A percentile compares a stretch with the other conserved stretches of the same genome.
Conservation (phyloP, 2,329 filamentous ascomycete genomes). For the Boeremia exigua region DNA sequence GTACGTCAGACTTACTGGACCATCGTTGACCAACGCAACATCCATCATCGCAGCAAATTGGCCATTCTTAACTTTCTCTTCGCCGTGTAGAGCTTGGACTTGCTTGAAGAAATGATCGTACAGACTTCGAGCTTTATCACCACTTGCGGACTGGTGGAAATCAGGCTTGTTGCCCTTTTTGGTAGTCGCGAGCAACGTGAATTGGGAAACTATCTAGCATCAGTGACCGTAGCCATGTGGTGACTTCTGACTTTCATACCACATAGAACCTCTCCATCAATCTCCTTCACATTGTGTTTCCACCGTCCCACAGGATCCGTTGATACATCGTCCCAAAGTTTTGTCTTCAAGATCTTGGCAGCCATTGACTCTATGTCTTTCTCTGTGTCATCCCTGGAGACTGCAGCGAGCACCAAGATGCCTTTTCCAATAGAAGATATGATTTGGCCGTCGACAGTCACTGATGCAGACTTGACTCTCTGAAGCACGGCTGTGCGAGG, state of each 20-base stretch:
- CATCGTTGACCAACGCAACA: constrained; percentile 88
- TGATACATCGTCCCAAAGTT: constrained; percentile 84
- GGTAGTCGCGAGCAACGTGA: constrained; percentile 90
- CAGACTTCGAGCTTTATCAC: constrained; percentile 77
- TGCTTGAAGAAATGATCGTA: constrained; percentile 85
- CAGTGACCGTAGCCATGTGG: neutral
- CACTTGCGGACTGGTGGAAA: constrained; percentile 85
- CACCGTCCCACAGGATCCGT: constrained; percentile 68
- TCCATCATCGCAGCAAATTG: constrained; percentile 99
- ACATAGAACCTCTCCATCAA: constrained; percentile 90
- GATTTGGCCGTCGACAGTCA: constrained; percentile 89
- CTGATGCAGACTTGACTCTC: constrained; percentile 91
- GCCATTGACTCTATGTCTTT: constrained; percentile 87
- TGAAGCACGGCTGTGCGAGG: constrained; percentile 78
- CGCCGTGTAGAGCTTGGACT: constrained; percentile 72
- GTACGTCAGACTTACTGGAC: constrained; percentile 69
- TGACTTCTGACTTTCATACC: constrained; percentile 63
- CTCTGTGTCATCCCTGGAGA: constrained; percentile 86
- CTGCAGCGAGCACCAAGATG: constrained; percentile 86
- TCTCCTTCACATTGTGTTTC: constrained; percentile 89
- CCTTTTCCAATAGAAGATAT: constrained; percentile 92
- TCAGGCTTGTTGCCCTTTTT: constrained; percentile 96
- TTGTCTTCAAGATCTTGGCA: constrained; percentile 85
- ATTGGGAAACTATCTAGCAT: constrained; percentile 79
- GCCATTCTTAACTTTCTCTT: constrained; percentile 87